Evolutionary conservation across 805 yeast genomes (phyloP).

Genomic region (Candida ponderosae): DNA sequence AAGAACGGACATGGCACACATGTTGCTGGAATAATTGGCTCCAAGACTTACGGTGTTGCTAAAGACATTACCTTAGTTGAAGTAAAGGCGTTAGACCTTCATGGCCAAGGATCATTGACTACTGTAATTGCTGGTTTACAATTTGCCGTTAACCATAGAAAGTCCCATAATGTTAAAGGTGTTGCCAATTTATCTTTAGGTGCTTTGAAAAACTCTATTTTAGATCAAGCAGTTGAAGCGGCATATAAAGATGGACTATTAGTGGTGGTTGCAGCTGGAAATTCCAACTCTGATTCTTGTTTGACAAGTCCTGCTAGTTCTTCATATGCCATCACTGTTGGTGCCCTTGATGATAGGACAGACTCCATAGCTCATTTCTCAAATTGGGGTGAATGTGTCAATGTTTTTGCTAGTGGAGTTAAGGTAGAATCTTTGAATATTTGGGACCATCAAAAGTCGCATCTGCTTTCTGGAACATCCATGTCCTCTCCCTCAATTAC

Average conservation of each 20-base stretch:
- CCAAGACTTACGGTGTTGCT: slow-evolving; percentile 76
- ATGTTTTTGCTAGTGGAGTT: slow-evolving; percentile 78
- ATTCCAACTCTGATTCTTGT: slow-evolving; percentile 72
- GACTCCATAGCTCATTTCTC: slow-evolving; percentile 71
- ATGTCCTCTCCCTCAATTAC: slow-evolving; percentile 77
- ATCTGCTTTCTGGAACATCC: slow-evolving; percentile 61
- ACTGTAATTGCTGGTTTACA: slow-evolving; percentile 61
- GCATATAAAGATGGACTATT: slow-evolving; percentile 68
- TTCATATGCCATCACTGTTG: slow-evolving; percentile 65
- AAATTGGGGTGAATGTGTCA: slow-evolving; percentile 94
- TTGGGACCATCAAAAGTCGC: slow-evolving; percentile 10
- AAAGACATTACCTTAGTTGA: slow-evolving; percentile 59
- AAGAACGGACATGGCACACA: slow-evolving; percentile 88
- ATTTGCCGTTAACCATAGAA: slow-evolving; percentile 55
- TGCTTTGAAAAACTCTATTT: slow-evolving; percentile 53
- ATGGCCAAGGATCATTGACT: slow-evolving; percentile 66
- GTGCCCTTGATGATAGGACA: slow-evolving; percentile 73
- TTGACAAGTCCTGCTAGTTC: slow-evolving; percentile 83
- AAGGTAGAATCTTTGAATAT: slow-evolving; percentile 49
- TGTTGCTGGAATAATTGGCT: slow-evolving; percentile 84
- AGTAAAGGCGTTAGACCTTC: slow-evolving; percentile 61
- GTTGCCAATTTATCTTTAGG: slow-evolving; percentile 82
- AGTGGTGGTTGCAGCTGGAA: slow-evolving; percentile 83
- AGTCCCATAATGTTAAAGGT: slow-evolving; percentile 30
- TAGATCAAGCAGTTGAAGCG: slow-evolving; percentile 71